A percentile compares a stretch with the other conserved stretches of the same genome.
These are phyloP conservation scores for Oryza meyeriana DNA, from an alignment of 176 grass and related monocot species.

Conservation along the genomic window DNA sequence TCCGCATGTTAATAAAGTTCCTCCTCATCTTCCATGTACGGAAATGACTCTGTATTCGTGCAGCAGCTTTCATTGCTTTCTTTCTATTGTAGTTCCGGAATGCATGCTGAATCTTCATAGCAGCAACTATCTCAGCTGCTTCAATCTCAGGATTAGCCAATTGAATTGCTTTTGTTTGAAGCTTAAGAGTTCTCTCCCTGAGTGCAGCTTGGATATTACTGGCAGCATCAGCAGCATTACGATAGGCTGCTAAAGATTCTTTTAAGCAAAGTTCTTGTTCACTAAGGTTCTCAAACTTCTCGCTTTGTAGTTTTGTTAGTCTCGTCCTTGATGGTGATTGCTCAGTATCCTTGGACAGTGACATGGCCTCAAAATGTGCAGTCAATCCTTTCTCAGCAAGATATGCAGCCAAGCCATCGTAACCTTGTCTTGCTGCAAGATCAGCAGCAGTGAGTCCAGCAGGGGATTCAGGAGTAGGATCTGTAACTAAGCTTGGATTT, in stretches of 20 bases:
- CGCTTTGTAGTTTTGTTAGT: conserved; percentile 41
- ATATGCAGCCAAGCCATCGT: conserved; percentile 89
- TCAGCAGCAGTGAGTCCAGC: conserved; percentile 82
- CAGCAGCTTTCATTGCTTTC: conserved; percentile 83
- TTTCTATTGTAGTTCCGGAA: conserved; percentile 76
- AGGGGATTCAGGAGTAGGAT: conserved; percentile 58
- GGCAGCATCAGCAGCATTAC: conserved; percentile 95
- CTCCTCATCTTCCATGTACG: conserved; percentile 76
- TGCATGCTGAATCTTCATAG: conserved; percentile 93
- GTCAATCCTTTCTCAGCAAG: conserved; percentile 81
- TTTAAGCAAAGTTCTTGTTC: conserved; percentile 95
- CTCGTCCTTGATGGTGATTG: conserved; percentile 17
- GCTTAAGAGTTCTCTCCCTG: conserved; percentile 77
- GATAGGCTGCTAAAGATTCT: conserved; percentile 92
- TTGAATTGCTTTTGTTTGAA: conserved; percentile 85
- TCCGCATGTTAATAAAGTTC: conserved; percentile 71
- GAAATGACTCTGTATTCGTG: conserved; percentile 89
- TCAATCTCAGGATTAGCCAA: conserved; percentile 67
- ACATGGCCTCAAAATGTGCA: conserved; percentile 89
- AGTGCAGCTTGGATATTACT: conserved; percentile 86
- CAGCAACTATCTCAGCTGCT: conserved; percentile 80
- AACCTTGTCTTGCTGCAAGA: conserved; percentile 75
- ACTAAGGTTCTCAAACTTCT: conserved; percentile 56
- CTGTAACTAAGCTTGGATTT: conserved; percentile 95
- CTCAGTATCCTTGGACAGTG: conserved; percentile 51